These are phyloP conservation scores for Babesia caballi DNA, from an alignment of 169 alveolate genomes.

Conservation along the genomic window DNA sequence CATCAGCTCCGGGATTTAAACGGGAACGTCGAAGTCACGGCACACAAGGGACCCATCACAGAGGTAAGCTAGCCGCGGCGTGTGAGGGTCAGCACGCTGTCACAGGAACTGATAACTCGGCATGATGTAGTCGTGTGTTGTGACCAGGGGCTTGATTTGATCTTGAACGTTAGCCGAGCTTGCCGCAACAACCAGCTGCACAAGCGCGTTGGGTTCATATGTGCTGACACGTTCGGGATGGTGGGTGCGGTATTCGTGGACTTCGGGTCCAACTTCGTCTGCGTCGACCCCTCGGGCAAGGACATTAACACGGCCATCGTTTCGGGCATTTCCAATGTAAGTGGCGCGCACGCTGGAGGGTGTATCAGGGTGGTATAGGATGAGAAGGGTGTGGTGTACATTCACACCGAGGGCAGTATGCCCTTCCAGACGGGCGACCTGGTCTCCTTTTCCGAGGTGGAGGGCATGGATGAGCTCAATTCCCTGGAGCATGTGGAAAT, in stretches of 20 bases:
- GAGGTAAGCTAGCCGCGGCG: slow-evolving; percentile 28
- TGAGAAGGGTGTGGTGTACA: slow-evolving; percentile 41
- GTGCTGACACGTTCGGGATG: slow-evolving; percentile 85
- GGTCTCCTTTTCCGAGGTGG: slow-evolving; percentile 92
- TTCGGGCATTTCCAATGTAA: slow-evolving; percentile 76
- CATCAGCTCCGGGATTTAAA: slow-evolving; percentile 87
- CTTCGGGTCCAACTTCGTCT: slow-evolving; percentile 87
- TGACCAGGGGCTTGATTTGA: slow-evolving; percentile 60
- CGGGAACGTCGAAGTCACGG: slow-evolving; percentile 84
- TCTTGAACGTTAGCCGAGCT: slow-evolving; percentile 61
- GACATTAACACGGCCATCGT: slow-evolving; percentile 83
- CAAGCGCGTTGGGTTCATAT: slow-evolving; percentile 82
- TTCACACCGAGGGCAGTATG: slow-evolving; percentile 43
- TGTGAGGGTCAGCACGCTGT: neutral
- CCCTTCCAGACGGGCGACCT: slow-evolving; percentile 93
- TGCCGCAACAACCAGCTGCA: slow-evolving; percentile 63
- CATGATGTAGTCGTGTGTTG: slow-evolving; percentile 82
- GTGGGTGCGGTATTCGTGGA: slow-evolving; percentile 96
- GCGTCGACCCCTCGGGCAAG: slow-evolving; percentile 85
- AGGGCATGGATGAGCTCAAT: slow-evolving; percentile 95
- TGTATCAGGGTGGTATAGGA: slow-evolving; percentile 31
- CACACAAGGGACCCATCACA: slow-evolving; percentile 47
- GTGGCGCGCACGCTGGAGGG: slow-evolving; percentile 29
- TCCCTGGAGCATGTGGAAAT: slow-evolving; percentile 85
- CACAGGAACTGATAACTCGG: slow-evolving; percentile 69